Base-by-base conservation (phyloP, 768 basidiomycete genomes). In the Lentinula boryana region DNA sequence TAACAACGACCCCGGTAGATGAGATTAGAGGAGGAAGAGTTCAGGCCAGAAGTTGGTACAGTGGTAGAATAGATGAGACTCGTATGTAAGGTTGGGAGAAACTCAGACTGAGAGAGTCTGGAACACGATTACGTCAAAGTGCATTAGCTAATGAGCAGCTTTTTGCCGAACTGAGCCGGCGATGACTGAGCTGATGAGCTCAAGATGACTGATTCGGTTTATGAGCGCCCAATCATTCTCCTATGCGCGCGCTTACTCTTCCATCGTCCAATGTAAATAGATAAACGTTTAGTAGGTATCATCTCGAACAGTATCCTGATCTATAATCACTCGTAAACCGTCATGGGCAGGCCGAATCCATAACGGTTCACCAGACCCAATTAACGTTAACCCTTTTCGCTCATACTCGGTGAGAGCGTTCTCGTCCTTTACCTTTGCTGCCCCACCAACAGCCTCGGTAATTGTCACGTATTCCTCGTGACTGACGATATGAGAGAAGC, bases 291-390 rank as follows among this genome's bases (percentile, higher is more conserved):
- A 27, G 27, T 86, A 87, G 12, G 72, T 84, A 54, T 81, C 80
- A 60, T 89, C 88, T 49, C 66, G 62, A n/a, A 83, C 78, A 27
- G 60, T 62, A 35, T 76, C 78, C 35, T 75, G 71, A 55, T 71
- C 68, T 61, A 89, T 69, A 48, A 78, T 70, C 7, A 91, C 75
- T 27, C 83, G 76, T 63, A 93, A 71, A 0, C 91, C 91, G 66
- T 93, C 91, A 69, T 85, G 85, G 23, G 86, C 85, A 10, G 91
- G 91, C 51, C 89, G 75, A 1, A 91, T 68, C 87, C 88, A 91
- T 15, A 78, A 65, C 1, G 66, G 62, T 56, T 75, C 63, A 27
- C 83, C 86, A 44, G 77, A 74, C 15, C 75, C 74, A 57, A 89
- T 71, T 64, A 83, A 64, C 51, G 71, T 71, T 1, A 87, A 65